phyloP scores from a whole-genome alignment of 2,329 filamentous ascomycete species.

The Phialocephala sp. region DNA sequence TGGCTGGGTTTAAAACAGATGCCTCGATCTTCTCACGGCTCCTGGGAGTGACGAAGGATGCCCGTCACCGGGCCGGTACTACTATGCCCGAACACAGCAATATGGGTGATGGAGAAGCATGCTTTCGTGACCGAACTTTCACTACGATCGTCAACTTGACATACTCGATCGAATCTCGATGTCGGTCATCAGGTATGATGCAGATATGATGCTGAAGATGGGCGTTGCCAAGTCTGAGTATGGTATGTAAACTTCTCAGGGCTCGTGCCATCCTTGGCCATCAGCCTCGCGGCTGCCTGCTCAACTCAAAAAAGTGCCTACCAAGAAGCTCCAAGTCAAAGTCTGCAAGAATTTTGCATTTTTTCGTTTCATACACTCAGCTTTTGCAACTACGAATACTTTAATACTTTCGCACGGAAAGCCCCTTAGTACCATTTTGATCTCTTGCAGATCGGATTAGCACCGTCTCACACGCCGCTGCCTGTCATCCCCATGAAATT shows the following conservation, averaged over 20 bases:
- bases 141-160: neutral
- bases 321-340: neutral
- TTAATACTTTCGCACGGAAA: neutral
- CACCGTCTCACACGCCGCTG: neutral
- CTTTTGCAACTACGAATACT: too few relatives aligned
- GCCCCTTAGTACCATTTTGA: neutral
- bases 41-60: too few relatives aligned
- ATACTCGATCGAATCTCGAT: neutral
- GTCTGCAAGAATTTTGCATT: neutral
- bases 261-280: neutral
- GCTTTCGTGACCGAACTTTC: too few relatives aligned
- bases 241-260: neutral
- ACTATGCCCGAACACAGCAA: too few relatives aligned
- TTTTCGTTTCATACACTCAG: too few relatives aligned
- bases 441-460: neutral
- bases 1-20: too few relatives aligned
- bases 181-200: neutral
- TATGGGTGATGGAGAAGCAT: too few relatives aligned
- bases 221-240: neutral
- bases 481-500: neutral
- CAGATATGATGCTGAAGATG: neutral
- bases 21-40: too few relatives aligned
- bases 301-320: neutral
- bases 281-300: conserved; percentile 10
- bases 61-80: too few relatives aligned